Evolutionary conservation across 2,329 filamentous ascomycete genomes (phyloP).

Genomic region (Trichoderma afroharzianum): DNA sequence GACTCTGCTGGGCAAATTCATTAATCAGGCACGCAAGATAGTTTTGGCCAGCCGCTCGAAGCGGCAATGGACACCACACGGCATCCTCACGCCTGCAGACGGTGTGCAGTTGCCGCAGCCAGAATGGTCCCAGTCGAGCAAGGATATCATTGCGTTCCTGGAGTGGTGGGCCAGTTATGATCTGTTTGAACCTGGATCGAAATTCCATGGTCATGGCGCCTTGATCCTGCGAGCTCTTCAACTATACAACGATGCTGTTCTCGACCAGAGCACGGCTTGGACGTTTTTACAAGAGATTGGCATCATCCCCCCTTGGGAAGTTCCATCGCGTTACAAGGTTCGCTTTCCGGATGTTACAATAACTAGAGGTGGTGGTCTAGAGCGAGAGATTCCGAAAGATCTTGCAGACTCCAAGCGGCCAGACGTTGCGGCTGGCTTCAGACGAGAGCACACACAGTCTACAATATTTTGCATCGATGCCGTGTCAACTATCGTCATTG

Average conservation of each 20-base stretch:
- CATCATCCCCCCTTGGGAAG: slow-evolving; percentile 67
- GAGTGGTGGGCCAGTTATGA: slow-evolving; percentile 62
- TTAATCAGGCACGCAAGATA: slow-evolving; percentile 44
- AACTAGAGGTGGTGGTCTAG: slow-evolving; percentile 40
- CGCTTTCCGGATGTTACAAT: slow-evolving; percentile 50
- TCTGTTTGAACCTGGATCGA: slow-evolving; percentile 50
- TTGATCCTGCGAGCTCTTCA: slow-evolving; percentile 59
- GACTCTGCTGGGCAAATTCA: slow-evolving; percentile 41
- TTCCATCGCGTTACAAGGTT: slow-evolving; percentile 59
- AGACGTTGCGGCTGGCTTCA: slow-evolving; percentile 47
- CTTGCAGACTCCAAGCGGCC: slow-evolving; percentile 34
- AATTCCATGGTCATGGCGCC: slow-evolving; percentile 59
- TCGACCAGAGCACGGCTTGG: slow-evolving; percentile 48
- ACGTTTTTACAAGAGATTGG: slow-evolving; percentile 74
- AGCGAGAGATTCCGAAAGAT: slow-evolving; percentile 31
- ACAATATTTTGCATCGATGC: slow-evolving; percentile 72
- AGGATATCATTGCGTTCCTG: slow-evolving; percentile 62
- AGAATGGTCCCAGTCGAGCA: slow-evolving; percentile 31
- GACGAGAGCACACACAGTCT: slow-evolving; percentile 56
- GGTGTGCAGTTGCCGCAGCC: slow-evolving; percentile 22
- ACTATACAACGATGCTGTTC: slow-evolving; percentile 48
- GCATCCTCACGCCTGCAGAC: slow-evolving; percentile 37
- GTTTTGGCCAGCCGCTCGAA: slow-evolving; percentile 50
- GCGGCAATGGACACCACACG: slow-evolving; percentile 48
- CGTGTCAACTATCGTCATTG: slow-evolving; percentile 63